Evolutionary conservation across 768 basidiomycete species (phyloP), one percentile per base, ranked within the genome.

Genomic region (Tricholoma furcatifolium): DNA sequence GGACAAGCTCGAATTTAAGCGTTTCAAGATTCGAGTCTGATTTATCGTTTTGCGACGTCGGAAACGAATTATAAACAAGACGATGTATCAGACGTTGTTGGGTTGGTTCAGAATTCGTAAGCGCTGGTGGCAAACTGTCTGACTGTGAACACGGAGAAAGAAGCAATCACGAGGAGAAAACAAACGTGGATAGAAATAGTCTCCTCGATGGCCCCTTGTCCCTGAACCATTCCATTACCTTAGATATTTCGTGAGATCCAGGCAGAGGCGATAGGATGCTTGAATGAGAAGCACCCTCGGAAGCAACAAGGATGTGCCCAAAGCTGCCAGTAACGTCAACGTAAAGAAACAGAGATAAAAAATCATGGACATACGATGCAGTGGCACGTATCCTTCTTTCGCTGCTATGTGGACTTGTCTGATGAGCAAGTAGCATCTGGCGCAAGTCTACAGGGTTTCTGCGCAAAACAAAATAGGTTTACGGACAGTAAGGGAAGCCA

Each of bases 271-370:
- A 78, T 18, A 66, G 60, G 21, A 86, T 70, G 12, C 66, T 72
- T 6, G 65, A 56, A 32, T 65, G 70, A 46, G 70, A 67, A 35
- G 66, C 67, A 31, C 62, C 49, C 7, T 64, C 51, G 2, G 75
- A 67, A 11, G 70, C 68, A 47, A 84, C 65, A n/a, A 89, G 68
- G 12, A 86, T 49, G 60, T 89, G 85, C 0, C 87, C 87, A 32
- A 82, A 63, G 30, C 87, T 89, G 47, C 52, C 51, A 60, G 36
- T 57, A 48, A 51, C 15, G 4, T 38, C n/a, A 50, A 15, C 8
- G 10, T 9, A 12, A n/a, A 48, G 7, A 18, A 41, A 3, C 11
- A 24, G 38, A 20, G 30, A 10, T 17, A n/a, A 51, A 30, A 45
- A 45, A 30, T 38, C 11, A 43, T 23, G 11, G 49, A 64, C 71